A percentile compares a stretch with the other conserved stretches of the same genome.
phyloP scores from a whole-genome alignment of 306 rosid species.

The Pterocarpus macrocarpus region DNA sequence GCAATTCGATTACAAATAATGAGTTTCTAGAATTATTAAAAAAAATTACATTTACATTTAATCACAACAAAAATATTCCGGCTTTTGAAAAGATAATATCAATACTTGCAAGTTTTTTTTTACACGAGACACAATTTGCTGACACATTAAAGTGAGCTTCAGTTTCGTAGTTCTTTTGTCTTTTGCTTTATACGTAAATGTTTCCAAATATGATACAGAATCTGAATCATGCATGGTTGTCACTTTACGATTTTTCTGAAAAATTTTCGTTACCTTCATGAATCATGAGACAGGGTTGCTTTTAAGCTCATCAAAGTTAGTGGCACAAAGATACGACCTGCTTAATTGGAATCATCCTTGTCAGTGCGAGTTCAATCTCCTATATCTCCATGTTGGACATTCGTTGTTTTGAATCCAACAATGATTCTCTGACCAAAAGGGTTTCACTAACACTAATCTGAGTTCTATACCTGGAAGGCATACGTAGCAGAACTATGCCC shows the following conservation, averaged over 20 bases:
- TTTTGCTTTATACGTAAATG: constrained; percentile 41
- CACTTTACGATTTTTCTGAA: neutral
- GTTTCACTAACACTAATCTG: neutral
- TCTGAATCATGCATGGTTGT: constrained; percentile 24
- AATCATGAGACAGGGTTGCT: neutral
- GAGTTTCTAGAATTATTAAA: neutral
- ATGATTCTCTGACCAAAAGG: constrained; percentile 8
- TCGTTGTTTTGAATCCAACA: neutral
- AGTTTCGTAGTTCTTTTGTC: constrained; percentile 31
- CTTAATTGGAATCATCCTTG: neutral
- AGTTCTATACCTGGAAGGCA: constrained; percentile 3
- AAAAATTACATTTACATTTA: neutral
- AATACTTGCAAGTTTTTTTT: neutral
- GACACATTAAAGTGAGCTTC: constrained; percentile 41
- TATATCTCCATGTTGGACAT: neutral
- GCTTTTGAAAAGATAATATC: constrained; percentile 11
- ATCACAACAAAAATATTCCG: neutral
- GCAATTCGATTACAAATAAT: neutral
- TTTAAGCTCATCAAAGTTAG: constrained; percentile 22
- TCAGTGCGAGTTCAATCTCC: constrained; percentile 9
- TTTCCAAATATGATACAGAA: constrained; percentile 33
- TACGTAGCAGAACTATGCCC: neutral
- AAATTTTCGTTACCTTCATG: neutral
- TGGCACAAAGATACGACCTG: constrained; percentile 16
- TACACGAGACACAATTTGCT: neutral